A percentile compares a stretch with the other conserved stretches of the same genome.
phyloP scores from a whole-genome alignment of 768 basidiomycete species.

The Lactifluus piperatus region DNA sequence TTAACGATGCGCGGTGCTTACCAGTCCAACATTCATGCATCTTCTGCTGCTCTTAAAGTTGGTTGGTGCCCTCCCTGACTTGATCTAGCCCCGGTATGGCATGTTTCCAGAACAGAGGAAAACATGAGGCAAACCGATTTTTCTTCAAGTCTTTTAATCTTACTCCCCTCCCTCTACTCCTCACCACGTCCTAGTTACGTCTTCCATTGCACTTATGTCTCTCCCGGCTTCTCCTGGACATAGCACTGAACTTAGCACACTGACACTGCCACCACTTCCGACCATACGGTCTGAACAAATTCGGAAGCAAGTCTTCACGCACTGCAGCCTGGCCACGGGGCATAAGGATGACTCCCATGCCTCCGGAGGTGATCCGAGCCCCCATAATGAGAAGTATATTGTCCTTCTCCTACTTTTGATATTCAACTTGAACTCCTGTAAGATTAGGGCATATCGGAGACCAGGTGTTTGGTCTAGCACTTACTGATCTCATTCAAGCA shows the following conservation, averaged over 20 bases:
- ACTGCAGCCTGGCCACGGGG: not conserved
- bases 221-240: not conserved
- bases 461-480: conserved; percentile 1
- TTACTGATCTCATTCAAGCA: conserved; percentile 4
- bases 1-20: not conserved
- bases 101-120: not conserved
- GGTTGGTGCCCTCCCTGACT: not conserved
- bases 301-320: not conserved
- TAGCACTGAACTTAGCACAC: not conserved
- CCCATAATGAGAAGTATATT: not conserved
- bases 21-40: not conserved
- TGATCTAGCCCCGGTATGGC: not conserved
- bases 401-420: not conserved
- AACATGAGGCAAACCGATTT: not conserved
- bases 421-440: not conserved
- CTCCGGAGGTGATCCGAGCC: not conserved
- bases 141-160: not conserved
- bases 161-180: not conserved
- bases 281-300: not conserved
- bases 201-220: not conserved
- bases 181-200: not conserved
- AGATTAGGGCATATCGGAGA: conserved; percentile 10
- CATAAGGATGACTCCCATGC: not conserved
- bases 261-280: not conserved
- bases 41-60: not conserved